phyloP scores from a whole-genome alignment of 2,329 filamentous ascomycete genomes.

The Cladosporium sp. region DNA sequence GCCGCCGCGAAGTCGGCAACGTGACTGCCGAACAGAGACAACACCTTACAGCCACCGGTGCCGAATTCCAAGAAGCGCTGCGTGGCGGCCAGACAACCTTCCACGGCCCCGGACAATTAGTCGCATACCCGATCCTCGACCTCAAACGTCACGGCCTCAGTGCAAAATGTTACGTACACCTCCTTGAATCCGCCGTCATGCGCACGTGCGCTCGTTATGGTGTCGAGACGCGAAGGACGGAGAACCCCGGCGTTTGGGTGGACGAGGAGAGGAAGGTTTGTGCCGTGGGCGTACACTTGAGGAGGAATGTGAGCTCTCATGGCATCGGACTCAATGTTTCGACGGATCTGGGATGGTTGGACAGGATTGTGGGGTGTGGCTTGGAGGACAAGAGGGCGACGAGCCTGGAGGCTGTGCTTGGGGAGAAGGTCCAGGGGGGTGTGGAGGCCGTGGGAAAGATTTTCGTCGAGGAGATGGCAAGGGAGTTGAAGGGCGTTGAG shows the following conservation, averaged over 20 bases:
- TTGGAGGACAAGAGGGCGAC: constrained; percentile 74
- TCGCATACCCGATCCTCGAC: constrained; percentile 90
- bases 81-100: constrained; percentile 91
- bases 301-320: constrained; percentile 76
- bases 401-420: constrained; percentile 58
- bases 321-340: constrained; percentile 78
- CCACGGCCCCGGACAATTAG: constrained; percentile 88
- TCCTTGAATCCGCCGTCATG: constrained; percentile 74
- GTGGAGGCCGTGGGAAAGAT: constrained; percentile 37
- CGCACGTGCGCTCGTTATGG: constrained; percentile 58
- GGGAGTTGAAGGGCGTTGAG: constrained; percentile 24
- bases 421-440: constrained; percentile 42
- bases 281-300: constrained; percentile 85
- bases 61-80: constrained; percentile 65
- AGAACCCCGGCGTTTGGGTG: constrained; percentile 80
- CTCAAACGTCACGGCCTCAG: constrained; percentile 64
- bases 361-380: constrained; percentile 85
- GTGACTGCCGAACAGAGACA: constrained; percentile 46
- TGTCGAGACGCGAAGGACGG: constrained; percentile 59
- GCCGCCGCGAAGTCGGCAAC: constrained; percentile 65
- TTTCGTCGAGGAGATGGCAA: constrained; percentile 40
- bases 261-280: constrained; percentile 67
- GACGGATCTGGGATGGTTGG: constrained; percentile 60
- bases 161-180: constrained; percentile 70
- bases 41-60: constrained; percentile 41